Percentiles rank a stretch among this genome's conserved stretches.
Conservation (phyloP, 805 yeast genomes). For the Henningerozyma blattae region DNA sequence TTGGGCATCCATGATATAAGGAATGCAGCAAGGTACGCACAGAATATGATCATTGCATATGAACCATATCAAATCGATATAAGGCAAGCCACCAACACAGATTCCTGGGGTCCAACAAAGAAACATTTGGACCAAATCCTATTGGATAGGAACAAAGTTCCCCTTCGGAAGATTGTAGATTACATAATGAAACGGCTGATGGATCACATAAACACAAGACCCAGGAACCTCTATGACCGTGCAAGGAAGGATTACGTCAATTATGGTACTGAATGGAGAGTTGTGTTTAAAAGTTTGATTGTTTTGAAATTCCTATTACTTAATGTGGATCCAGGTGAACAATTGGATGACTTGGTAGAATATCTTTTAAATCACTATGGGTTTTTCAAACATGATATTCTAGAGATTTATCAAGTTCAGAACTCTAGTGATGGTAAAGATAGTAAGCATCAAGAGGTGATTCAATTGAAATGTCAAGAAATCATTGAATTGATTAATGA, state of each 20-base stretch:
- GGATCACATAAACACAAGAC: slow-evolving; percentile 25
- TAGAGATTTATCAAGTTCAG: slow-evolving; percentile 17
- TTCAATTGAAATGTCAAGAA: slow-evolving; percentile 22
- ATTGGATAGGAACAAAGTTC: slow-evolving; percentile 20
- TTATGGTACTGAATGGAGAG: slow-evolving; percentile 30
- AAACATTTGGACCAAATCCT: slow-evolving; percentile 28
- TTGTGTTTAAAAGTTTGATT: slow-evolving; percentile 26
- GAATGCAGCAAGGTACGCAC: slow-evolving; percentile 29
- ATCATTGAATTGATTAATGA: slow-evolving; percentile 21
- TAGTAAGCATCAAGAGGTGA: slow-evolving; percentile 27
- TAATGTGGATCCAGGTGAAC: slow-evolving; percentile 23
- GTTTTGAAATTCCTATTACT: slow-evolving; percentile 25
- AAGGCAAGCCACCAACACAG: slow-evolving; percentile 38
- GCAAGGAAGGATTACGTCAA: slow-evolving; percentile 30
- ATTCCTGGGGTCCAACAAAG: slow-evolving; percentile 42
- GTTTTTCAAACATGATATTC: slow-evolving; percentile 20
- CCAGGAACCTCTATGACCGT: slow-evolving; percentile 26
- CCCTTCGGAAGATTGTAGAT: slow-evolving; percentile 23
- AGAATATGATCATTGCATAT: slow-evolving; percentile 28
- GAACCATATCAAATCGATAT: slow-evolving; percentile 28
- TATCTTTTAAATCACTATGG: slow-evolving; percentile 21
- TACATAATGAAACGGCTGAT: slow-evolving; percentile 26
- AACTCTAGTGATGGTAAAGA: slow-evolving; percentile 26
- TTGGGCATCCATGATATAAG: slow-evolving; percentile 28
- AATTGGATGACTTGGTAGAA: slow-evolving; percentile 17